A percentile compares a stretch with the other conserved stretches of the same genome.
Evolutionary conservation across 2,329 filamentous ascomycete species (phyloP).

Genomic region (Colletotrichum scovillei): DNA sequence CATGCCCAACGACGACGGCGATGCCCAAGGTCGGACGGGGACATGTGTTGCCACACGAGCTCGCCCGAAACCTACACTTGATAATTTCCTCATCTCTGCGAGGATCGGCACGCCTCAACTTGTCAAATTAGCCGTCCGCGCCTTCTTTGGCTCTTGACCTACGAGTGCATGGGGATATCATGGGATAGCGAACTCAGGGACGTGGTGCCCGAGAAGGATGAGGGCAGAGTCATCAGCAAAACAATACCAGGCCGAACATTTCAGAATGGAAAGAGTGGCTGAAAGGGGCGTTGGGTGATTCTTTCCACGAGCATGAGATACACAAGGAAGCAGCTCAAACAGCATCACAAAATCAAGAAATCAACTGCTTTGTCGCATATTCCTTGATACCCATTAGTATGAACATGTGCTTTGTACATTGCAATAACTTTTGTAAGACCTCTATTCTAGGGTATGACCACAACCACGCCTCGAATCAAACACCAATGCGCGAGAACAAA

Average conservation of each 20-base stretch:
- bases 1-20: neutral
- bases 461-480: constrained; percentile 3
- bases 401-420: constrained; percentile 8
- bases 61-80: neutral
- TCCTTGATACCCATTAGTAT: neutral
- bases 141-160: neutral
- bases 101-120: neutral
- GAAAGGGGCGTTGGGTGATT: neutral
- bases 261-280: neutral
- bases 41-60: too few species aligned
- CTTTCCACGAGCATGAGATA: neutral
- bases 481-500: neutral
- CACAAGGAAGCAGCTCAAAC: neutral
- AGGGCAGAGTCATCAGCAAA: neutral
- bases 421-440: constrained; percentile 4
- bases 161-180: neutral
- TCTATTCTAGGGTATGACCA: constrained; percentile 28
- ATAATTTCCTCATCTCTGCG: neutral
- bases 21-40: neutral
- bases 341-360: neutral
- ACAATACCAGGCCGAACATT: too few species aligned
- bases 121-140: neutral
- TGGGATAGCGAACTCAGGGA: neutral
- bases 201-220: neutral
- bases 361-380: neutral